Conservation (phyloP, 2,329 filamentous ascomycete species). For the Colletotrichum euphorbiae region DNA sequence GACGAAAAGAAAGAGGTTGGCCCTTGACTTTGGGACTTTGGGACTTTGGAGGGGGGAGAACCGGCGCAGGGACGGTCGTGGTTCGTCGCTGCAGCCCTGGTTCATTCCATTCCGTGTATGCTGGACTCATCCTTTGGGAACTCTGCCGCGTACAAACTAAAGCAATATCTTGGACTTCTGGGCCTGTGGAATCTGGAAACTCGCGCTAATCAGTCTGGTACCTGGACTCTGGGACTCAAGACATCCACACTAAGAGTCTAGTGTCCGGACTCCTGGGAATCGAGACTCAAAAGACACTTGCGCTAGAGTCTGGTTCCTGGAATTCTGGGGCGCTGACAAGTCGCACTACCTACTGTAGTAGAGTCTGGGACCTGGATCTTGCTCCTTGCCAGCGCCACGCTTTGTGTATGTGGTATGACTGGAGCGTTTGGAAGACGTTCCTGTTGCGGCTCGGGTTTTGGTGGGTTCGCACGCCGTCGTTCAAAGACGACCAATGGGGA, state of each 20-base stretch:
- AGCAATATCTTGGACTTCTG: conserved; percentile 1
- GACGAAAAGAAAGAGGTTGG: not conserved
- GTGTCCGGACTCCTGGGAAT: not conserved
- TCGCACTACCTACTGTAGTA: too few relatives aligned
- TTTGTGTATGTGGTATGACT: not conserved
- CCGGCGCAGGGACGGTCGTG: conserved; percentile 26
- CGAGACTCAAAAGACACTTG: too few relatives aligned
- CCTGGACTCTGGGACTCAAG: conserved; percentile 9
- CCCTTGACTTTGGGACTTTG: not conserved
- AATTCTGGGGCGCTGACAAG: too few relatives aligned
- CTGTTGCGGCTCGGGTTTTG: conserved; percentile 39
- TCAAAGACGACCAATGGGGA: conserved; percentile 19
- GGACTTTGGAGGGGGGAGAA: conserved; percentile 7
- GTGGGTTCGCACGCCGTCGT: conserved; percentile 5
- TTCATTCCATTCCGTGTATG: conserved; percentile 26
- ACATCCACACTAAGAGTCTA: conserved; percentile 1
- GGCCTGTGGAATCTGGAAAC: not conserved
- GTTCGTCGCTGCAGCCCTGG: conserved; percentile 25
- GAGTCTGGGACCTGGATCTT: too few relatives aligned
- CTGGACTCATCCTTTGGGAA: not conserved
- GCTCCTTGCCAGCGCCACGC: conserved; percentile 4
- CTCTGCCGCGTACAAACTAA: not conserved
- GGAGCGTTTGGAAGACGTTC: conserved; percentile 4
- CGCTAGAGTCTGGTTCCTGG: not conserved
- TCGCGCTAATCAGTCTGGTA: not conserved